Evolutionary conservation across 1,284 basidiomycete species (phyloP), one percentile per base, ranked within the genome.

Genomic region (Gastroboletus turbinatus): DNA sequence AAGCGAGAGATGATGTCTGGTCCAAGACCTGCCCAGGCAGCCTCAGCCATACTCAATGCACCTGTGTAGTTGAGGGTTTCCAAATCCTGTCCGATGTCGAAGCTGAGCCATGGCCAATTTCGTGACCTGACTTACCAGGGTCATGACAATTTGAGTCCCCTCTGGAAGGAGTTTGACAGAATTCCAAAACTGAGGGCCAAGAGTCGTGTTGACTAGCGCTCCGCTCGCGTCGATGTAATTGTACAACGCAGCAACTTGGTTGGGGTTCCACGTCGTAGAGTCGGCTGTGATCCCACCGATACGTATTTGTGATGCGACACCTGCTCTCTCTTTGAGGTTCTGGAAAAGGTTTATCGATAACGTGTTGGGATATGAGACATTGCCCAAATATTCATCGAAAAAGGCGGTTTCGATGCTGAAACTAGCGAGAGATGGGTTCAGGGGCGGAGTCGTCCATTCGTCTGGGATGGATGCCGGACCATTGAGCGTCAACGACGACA

Each of bases 381-480:
- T 82, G 9, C 79, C 79, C 10, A 78, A 60, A 55, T 75, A 81
- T 53, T 74, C 73, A 49, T 76, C 77, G 53, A 81, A 78, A 58
- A 78, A 81, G 1, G 79, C 79, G 0, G 78, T 80, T 67, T 82
- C 79, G 51, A 82, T 77, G 57, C 79, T 81, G 65, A 82, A 81
- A 55, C 78, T 79, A 19, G 73, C 78, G 25, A 82, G 64, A 17
- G 78, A 67, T 4, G 76, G 77, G 52, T 76, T 63, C 3, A 81
- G 66, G 14, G 63, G 57, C 19, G 75, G 69, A 5, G 79, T 81
- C 0, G 78, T 78, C 60, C 62, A 64, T 47, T 73, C 73, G 6
- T 50, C 50, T 8, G 79, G 79, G 17, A 81, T 70, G 9, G 67
- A 68, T 8, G 77, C 59, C 19, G 76, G 72, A 21, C 78, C 79